Evolutionary conservation across 2,329 filamentous ascomycete genomes (phyloP), one percentile per base, ranked within the genome.

Genomic region (Neonectria ditissima): DNA sequence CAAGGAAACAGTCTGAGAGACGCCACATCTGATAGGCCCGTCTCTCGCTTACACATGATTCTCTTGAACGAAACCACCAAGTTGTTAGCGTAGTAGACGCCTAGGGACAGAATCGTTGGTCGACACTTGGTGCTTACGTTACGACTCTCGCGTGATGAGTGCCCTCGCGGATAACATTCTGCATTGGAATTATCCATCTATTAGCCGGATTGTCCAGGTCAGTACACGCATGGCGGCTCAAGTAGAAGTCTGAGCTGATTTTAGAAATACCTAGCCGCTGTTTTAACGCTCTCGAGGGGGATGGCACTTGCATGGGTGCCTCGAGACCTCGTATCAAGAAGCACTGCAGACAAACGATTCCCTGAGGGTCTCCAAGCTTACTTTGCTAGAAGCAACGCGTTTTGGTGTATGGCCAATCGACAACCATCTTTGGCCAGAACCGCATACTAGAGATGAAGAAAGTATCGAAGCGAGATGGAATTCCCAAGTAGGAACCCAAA

Each of bases 71-170:
- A 26, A 26, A 26, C 6, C 24, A 26, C 24, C 24, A 6, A n/a
- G n/a, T n/a, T n/a, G n/a, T n/a, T n/a, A n/a, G n/a, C n/a, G n/a
- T n/a, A n/a, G n/a, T n/a, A n/a, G n/a, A n/a, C n/a, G n/a, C n/a
- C n/a, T n/a, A n/a, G n/a, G n/a, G n/a, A n/a, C 28, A 34, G 10
- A 5, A 34, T 16, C 53, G 34, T 55, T 55, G 39, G 53, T 45
- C 18, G 26, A 20, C 32, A 16, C n/a, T 5, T 34, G 32, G 14
- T 16, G 32, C 32, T 16, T 16, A 16, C 13, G 10, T 34, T 14
- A 14, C 32, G 16, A 16, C 13, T 34, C 28, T 13, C 32, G 1
- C 16, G 32, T 2, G 32, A 34, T 10, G 16, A n/a, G n/a, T n/a
- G n/a, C n/a, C n/a, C n/a, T n/a, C 14, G 16, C 16, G 16, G 34